Conservation (phyloP, 2,329 filamentous ascomycete genomes). For the Immersiporthe knoxdaviesiana region DNA sequence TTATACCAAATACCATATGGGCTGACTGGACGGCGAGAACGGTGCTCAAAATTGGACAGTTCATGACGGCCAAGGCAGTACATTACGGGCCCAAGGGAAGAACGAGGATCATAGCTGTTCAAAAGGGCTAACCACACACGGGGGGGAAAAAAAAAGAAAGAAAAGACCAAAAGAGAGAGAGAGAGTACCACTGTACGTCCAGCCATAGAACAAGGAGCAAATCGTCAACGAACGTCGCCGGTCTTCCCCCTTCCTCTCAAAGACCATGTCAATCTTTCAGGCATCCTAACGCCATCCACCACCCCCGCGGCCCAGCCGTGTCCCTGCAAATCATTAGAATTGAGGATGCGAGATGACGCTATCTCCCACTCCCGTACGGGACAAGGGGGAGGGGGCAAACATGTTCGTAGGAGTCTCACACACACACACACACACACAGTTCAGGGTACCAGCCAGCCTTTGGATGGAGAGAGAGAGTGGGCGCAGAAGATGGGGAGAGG, state of each 20-base stretch:
- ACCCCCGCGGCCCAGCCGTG: background rate
- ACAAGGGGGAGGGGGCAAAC: background rate
- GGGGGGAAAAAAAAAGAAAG: no score
- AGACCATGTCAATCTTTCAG: background rate
- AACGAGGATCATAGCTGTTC: constrained; percentile 9
- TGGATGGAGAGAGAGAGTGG: no score
- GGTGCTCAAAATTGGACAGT: constrained; percentile 19
- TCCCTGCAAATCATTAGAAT: constrained; percentile 5
- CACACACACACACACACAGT: background rate
- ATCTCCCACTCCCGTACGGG: constrained; percentile 4
- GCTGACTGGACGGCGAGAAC: constrained; percentile 17
- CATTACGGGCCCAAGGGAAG: constrained; percentile 10
- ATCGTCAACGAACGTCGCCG: background rate
- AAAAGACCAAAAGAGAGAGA: no score
- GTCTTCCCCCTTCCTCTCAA: background rate
- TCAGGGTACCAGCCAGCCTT: background rate
- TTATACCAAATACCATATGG: constrained; percentile 28
- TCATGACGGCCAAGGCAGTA: constrained; percentile 10
- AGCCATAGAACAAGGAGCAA: background rate
- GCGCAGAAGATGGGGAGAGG: background rate
- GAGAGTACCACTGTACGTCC: constrained; percentile 8
- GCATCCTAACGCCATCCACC: constrained; percentile 7
- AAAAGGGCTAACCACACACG: background rate
- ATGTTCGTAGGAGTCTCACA: constrained; percentile 4
- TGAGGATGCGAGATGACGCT: constrained; percentile 10